A percentile compares a stretch with the other conserved stretches of the same genome.
These are phyloP conservation scores for Phycomyces blakesleeanus DNA, from an alignment of 192 early-diverging fungal species.

Conservation along the genomic window DNA sequence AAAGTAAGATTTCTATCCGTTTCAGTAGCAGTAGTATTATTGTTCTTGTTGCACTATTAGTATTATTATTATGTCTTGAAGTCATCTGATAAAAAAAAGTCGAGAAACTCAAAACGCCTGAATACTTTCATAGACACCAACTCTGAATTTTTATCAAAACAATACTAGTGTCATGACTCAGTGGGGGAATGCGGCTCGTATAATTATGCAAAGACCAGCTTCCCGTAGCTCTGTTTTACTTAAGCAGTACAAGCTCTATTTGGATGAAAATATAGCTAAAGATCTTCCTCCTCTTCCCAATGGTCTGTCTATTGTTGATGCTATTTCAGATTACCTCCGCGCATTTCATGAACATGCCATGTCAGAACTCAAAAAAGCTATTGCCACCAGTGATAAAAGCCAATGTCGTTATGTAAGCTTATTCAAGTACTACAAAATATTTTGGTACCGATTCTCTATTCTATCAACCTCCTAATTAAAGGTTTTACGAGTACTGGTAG, in stretches of 20 bases:
- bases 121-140: no score
- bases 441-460: conserved; percentile 14
- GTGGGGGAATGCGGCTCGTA: conserved; percentile 41
- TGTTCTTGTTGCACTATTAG: no score
- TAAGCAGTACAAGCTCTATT: conserved; percentile 47
- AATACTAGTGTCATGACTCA: conserved; percentile 40
- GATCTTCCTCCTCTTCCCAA: conserved; percentile 41
- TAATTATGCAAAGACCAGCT: conserved; percentile 38
- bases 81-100: not conserved
- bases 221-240: conserved; percentile 37
- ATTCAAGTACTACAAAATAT: not conserved
- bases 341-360: conserved; percentile 41
- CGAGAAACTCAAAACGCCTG: no score
- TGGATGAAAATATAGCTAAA: conserved; percentile 42
- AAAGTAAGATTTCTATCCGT: conserved; percentile 17
- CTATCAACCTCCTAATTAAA: conserved; percentile 26
- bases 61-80: not conserved
- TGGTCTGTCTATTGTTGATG: conserved; percentile 38
- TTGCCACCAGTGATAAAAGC: not conserved
- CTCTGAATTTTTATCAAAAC: conserved; percentile 46
- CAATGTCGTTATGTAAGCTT: not conserved
- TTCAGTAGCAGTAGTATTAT: no score
- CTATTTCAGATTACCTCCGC: conserved; percentile 47
- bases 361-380: conserved; percentile 36
- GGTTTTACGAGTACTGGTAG: conserved; percentile 39